Conservation (phyloP, 768 basidiomycete genomes). For the Leucosporidium scottii region DNA sequence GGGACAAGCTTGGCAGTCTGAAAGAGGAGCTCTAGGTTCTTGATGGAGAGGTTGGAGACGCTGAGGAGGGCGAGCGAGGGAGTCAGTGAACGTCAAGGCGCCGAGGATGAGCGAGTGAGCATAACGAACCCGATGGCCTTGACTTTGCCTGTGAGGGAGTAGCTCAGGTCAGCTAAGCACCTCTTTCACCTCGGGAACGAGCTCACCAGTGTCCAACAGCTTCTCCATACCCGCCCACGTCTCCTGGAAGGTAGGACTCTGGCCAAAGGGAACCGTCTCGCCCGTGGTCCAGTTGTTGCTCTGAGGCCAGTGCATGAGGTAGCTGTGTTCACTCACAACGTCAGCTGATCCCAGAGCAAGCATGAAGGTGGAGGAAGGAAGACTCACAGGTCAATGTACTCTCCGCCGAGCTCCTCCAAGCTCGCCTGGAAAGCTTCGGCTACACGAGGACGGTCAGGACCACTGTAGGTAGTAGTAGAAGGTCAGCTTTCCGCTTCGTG, state of each 20-base stretch:
- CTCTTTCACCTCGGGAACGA: conserved; percentile 45
- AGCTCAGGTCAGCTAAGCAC: conserved; percentile 26
- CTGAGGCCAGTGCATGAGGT: conserved; percentile 46
- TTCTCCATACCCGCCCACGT: conserved; percentile 17
- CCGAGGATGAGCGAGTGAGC: too few species aligned
- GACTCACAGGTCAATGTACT: conserved; percentile 49
- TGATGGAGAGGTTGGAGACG: conserved; percentile 66
- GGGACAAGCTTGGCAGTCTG: conserved; percentile 60
- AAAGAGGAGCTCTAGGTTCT: conserved; percentile 62
- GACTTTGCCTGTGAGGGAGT: conserved; percentile 60
- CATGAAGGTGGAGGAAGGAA: conserved; percentile 7
- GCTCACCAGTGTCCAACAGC: conserved; percentile 43
- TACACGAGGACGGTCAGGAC: conserved; percentile 36
- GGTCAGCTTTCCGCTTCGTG: background rate
- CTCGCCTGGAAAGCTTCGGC: conserved; percentile 47
- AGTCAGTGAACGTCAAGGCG: conserved; percentile 36
- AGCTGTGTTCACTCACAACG: too few species aligned
- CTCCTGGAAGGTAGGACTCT: conserved; percentile 29
- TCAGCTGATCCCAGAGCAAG: too few species aligned
- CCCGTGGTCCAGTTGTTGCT: conserved; percentile 38
- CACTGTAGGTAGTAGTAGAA: conserved; percentile 37
- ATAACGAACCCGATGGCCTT: conserved; percentile 54
- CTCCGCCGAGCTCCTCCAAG: conserved; percentile 45
- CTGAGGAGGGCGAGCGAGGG: conserved; percentile 44
- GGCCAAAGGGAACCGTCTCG: conserved; percentile 32